A percentile compares a stretch with the other conserved stretches of the same genome.
Evolutionary conservation across 2,329 filamentous ascomycete species (phyloP).

Genomic region (Coniochaeta ligniaria): DNA sequence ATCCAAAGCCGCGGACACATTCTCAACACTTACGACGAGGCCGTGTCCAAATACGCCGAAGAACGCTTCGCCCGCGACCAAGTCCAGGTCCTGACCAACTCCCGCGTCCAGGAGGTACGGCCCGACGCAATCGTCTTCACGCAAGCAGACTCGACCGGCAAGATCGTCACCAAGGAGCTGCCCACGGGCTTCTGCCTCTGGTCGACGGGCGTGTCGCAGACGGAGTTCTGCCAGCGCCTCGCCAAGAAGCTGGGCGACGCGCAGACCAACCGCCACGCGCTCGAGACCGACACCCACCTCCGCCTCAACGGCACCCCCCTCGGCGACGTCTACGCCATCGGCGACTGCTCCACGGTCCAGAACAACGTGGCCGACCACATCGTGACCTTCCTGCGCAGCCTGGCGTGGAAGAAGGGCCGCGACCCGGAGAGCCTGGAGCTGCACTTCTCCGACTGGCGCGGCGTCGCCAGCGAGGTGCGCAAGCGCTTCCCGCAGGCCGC

Average conservation of each 20-base stretch:
- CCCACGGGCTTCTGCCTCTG: conserved; percentile 95
- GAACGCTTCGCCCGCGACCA: conserved; percentile 84
- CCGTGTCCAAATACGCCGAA: conserved; percentile 86
- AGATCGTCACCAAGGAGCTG: conserved; percentile 79
- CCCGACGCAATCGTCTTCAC: conserved; percentile 82
- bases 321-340: conserved; percentile 93
- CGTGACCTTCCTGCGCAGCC: conserved; percentile 77
- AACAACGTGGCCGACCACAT: conserved; percentile 95
- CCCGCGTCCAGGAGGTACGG: conserved; percentile 83
- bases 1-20: conserved; percentile 95
- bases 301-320: conserved; percentile 82
- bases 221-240: conserved; percentile 69
- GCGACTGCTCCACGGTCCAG: conserved; percentile 93
- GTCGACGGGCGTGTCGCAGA: conserved; percentile 92
- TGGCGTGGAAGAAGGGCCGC: conserved; percentile 87
- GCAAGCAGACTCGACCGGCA: conserved; percentile 69
- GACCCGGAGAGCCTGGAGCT: conserved; percentile 85
- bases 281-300: conserved; percentile 92
- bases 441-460: conserved; percentile 81
- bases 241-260: conserved; percentile 66
- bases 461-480: conserved; percentile 75
- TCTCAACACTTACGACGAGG: conserved; percentile 95
- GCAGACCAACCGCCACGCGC: conserved; percentile 83
- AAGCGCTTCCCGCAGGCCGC: conserved; percentile 87
- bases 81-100: conserved; percentile 86